A percentile compares a stretch with the other conserved stretches of the same genome.
These are phyloP conservation scores for Aspergillus cristatus DNA, from an alignment of 495 filamentous ascomycete species.

Conservation along the genomic window DNA sequence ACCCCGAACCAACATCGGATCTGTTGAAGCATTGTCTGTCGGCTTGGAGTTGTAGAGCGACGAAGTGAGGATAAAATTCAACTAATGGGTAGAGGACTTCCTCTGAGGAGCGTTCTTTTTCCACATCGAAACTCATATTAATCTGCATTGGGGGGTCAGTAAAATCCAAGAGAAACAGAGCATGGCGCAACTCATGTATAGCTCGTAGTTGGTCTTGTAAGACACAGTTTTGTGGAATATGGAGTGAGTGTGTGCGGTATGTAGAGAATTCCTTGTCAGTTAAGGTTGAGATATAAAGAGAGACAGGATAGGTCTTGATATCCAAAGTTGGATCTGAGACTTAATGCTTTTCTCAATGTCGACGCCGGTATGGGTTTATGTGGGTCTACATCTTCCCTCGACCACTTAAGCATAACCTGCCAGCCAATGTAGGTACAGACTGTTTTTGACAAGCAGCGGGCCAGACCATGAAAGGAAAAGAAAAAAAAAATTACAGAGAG, in stretches of 20 bases:
- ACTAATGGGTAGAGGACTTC: constrained; percentile 32
- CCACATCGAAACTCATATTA: constrained; percentile 16
- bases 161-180: no score
- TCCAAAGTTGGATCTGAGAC: no score
- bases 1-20: constrained; percentile 30
- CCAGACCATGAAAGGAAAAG: no score
- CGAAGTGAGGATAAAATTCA: constrained; percentile 31
- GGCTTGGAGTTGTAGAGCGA: constrained; percentile 29
- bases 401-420: background rate
- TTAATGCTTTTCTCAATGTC: no score
- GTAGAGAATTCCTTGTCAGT: background rate
- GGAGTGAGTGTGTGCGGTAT: no score
- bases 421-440: no score
- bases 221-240: constrained; percentile 26
- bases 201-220: constrained; percentile 40
- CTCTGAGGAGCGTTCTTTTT: constrained; percentile 21
- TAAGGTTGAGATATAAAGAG: background rate
- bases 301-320: background rate
- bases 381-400: background rate
- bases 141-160: background rate
- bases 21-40: constrained; percentile 17
- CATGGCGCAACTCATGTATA: constrained; percentile 22
- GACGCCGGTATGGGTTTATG: no score
- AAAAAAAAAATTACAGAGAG: no score
- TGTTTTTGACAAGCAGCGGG: no score